Base-by-base conservation (phyloP, 1,284 basidiomycete genomes). In the Omphalotus olearius region DNA sequence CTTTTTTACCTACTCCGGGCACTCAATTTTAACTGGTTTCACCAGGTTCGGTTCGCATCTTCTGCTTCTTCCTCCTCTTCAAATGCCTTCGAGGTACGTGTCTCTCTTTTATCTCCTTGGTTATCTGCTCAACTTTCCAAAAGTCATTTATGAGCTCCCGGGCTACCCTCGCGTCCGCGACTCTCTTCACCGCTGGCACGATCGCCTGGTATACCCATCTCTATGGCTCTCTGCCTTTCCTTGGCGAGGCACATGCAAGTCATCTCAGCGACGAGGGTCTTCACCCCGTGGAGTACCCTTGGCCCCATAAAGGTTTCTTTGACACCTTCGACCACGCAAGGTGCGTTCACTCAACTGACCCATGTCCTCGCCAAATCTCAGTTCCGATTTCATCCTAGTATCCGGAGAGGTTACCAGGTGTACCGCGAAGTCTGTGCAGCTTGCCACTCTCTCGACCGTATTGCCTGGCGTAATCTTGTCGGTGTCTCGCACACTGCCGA, bases 401-500 rank as follows among this genome's bases (percentile, higher is more conserved):
- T 99, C 67, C 93, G 97, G 65, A 87, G 97, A 67, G 97, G 97
- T 26, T 99, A 97, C 79, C 90, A 93, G 72, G 97, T 99, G 47
- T 99, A 99, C 80, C 92, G 94, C 56, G 96, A 99, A 75, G 97
- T 99, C 54, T 99, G 97, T 71, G 91, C 96, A 5, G 92, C 97
- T 14, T 99, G 97, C 74, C 97, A 99, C 73, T 99, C 97, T 44
- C 86, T 99, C 55, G 93, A 99, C 78, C 93, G 97, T 64, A 95
- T 99, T 68, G 97, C 97, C 57, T 99, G 97, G 97, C 92, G 97
- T 67, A 99, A 99, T 77, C 79, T 99, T 55, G 97, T 99, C 61
- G 97, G 94, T 66, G 93, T 98, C 54, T 98, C 94, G 36, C 97
- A 99, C 76, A 93, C 89, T 57, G 96, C 81, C 47, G 92, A 96